Percentiles rank a stretch among this genome's conserved stretches.
Evolutionary conservation across 2,329 filamentous ascomycete species (phyloP).

Genomic region (Sporothrix globosa): DNA sequence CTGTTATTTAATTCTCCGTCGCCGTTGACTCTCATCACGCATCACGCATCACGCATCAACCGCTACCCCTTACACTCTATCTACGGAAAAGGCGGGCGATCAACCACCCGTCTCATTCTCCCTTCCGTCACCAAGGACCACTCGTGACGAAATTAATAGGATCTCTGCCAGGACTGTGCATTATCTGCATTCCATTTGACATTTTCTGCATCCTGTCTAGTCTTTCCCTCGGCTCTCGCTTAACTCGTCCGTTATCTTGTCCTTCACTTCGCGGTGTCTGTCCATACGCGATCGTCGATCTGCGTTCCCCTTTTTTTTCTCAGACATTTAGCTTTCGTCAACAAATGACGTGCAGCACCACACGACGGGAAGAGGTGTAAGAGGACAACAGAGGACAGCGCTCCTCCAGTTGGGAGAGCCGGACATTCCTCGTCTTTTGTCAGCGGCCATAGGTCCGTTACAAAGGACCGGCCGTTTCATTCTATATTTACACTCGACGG

Average conservation of each 20-base stretch:
- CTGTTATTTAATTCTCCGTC: neutral
- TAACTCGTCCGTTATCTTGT: neutral
- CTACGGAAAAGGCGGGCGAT: constrained; percentile 9
- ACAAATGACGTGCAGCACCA: constrained; percentile 6
- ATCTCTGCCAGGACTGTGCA: neutral
- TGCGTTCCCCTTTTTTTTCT: neutral
- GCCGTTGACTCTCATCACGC: neutral
- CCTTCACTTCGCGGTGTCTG: neutral
- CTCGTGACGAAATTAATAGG: neutral
- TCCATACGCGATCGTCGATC: constrained; percentile 5
- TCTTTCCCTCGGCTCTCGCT: neutral
- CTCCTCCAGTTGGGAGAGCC: constrained; percentile 7
- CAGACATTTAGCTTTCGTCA: neutral
- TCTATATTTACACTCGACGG: neutral
- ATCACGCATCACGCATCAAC: constrained; percentile 1
- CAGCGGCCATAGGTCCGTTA: neutral
- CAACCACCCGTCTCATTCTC: constrained; percentile 13
- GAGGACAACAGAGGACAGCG: neutral
- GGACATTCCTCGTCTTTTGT: neutral
- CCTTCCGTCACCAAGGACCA: constrained; percentile 16
- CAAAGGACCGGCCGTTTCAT: neutral
- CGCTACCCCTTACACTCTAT: constrained; percentile 14
- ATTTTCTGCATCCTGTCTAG: neutral
- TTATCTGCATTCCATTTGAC: neutral
- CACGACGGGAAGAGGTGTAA: constrained; percentile 28